These are phyloP conservation scores for Radiomyces spectabilis DNA, from an alignment of 192 early-diverging fungal genomes.

Conservation along the genomic window DNA sequence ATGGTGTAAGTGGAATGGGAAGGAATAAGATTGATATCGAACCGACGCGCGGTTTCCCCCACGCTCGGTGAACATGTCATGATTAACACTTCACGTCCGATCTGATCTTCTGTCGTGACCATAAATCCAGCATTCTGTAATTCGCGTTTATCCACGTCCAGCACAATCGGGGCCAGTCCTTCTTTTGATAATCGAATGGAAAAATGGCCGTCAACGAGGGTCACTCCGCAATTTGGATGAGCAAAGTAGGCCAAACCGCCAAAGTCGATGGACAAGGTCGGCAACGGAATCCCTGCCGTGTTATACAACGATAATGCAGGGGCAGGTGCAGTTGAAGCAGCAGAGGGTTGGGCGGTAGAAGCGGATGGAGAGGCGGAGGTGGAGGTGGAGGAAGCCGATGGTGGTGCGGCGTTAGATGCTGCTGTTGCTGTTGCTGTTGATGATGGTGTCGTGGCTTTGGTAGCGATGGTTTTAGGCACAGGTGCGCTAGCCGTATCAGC, in stretches of 20 bases:
- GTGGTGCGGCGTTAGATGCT: not conserved
- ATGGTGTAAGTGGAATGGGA: not conserved
- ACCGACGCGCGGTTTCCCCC: not conserved
- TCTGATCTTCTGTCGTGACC: conserved; percentile 7
- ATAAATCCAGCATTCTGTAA: conserved; percentile 11
- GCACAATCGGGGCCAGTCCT: conserved; percentile 1
- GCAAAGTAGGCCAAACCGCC: conserved; percentile 3
- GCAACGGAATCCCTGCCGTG: conserved; percentile 20
- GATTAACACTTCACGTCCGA: conserved; percentile 15
- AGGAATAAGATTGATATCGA: not conserved
- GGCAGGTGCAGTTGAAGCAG: not conserved
- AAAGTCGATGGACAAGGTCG: conserved; percentile 25
- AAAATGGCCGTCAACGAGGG: conserved; percentile 21
- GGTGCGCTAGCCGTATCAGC: not conserved
- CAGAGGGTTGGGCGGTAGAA: not conserved
- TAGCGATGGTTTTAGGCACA: not conserved
- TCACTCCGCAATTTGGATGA: conserved; percentile 25
- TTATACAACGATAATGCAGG: conserved; percentile 7
- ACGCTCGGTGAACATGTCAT: conserved; percentile 10
- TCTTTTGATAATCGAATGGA: conserved; percentile 18
- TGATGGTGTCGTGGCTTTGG: not conserved
- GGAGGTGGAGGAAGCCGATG: not conserved
- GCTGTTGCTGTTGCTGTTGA: not conserved
- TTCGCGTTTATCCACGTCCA: conserved; percentile 16
- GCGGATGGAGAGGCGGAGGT: not conserved